These are phyloP conservation scores for Syzygium malaccense DNA, from an alignment of 441 rosid species.

Conservation along the genomic window DNA sequence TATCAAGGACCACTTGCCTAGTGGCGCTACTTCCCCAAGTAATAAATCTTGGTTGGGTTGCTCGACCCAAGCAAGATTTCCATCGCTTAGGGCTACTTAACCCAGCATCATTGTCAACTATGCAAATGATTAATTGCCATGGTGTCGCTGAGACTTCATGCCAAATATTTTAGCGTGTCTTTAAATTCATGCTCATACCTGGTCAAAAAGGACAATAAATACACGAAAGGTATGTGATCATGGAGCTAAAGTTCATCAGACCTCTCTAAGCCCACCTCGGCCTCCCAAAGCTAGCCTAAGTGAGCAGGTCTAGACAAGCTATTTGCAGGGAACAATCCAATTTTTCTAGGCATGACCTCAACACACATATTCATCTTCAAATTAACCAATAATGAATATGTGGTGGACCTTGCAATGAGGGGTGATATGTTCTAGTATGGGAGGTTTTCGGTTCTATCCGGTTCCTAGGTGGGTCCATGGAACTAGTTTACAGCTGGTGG, in stretches of 20 bases:
- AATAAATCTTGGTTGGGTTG: background rate
- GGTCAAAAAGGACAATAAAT: background rate
- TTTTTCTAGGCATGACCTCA: background rate
- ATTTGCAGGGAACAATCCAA: background rate
- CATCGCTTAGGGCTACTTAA: background rate
- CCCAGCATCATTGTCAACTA: fast-evolving
- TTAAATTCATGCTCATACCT: background rate
- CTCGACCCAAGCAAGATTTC: background rate
- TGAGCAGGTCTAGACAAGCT: background rate
- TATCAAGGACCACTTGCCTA: background rate
- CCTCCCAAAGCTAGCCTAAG: background rate
- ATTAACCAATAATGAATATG: background rate
- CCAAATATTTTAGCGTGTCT: background rate
- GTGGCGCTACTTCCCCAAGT: fast-evolving
- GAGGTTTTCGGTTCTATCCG: too few relatives aligned
- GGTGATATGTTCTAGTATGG: too few relatives aligned
- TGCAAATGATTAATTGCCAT: background rate
- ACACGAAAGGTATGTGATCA: background rate
- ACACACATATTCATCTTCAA: background rate
- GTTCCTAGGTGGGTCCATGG: too few relatives aligned
- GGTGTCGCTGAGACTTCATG: background rate
- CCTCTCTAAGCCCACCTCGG: background rate
- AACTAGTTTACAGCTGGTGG: too few relatives aligned
- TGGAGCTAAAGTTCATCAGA: background rate
- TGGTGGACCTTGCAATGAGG: background rate